Evolutionary conservation across 2,329 filamentous ascomycete genomes (phyloP), one percentile per base, ranked within the genome.

Genomic region (Dothistroma septosporum): DNA sequence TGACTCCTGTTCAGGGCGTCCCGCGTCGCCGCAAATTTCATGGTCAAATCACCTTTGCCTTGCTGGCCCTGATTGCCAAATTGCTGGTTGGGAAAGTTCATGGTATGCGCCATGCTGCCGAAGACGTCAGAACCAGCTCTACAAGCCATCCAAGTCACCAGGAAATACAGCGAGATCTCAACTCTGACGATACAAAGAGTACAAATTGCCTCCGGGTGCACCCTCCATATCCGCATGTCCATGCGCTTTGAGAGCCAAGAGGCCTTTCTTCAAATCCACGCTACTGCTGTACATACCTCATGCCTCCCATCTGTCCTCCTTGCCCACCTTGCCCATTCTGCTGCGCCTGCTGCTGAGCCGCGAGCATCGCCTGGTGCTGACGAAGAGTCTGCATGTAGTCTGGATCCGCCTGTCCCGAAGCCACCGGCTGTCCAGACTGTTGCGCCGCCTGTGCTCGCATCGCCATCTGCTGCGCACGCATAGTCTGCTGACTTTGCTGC

Each of bases 321-420:
- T 60, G 19, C 16, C 49, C 48, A 53, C 57, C 62, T 50, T 61
- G 61, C 55, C 63, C 54, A 31, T 61, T 57, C 53, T 60, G 64
- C 35, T 61, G 55, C 11, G 62, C 58, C 58, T 68, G 61, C 56
- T 68, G 66, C 22, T 61, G 57, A 32, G 50, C 50, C 10, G 61
- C 61, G 19, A 71, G 61, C 64, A 71, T 64, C 16, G 65, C 66
- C 59, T 73, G 71, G 50, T 73, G 70, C 14, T 65, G 60, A 9
- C 70, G 60, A 21, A 74, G 60, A 24, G 69, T 69, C 53, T 67
- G 65, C 71, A 74, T 74, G 49, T 73, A 74, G 52, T 75, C 72
- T 60, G 65, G 70, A 62, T 73, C 68, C 10, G 61, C 60, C 10
- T 47, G 48, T n/a, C 55, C 57, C n/a, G 44, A 47, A 7, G 63